These are phyloP conservation scores for Cladophialophora chaetospira DNA, from an alignment of 2,329 filamentous ascomycete genomes.

Conservation along the genomic window DNA sequence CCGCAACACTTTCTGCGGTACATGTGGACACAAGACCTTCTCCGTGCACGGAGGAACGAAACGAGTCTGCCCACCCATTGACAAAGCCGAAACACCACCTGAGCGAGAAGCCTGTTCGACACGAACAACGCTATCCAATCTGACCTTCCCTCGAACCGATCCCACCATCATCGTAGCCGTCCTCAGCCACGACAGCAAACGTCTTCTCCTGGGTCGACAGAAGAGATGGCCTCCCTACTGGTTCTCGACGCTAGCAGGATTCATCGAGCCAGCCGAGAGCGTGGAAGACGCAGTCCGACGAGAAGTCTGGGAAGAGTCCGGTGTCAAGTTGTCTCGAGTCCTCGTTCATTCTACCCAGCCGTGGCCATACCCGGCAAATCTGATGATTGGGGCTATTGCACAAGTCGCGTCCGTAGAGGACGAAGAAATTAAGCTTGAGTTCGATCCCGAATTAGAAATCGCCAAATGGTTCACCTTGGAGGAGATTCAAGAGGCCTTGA, in stretches of 20 bases:
- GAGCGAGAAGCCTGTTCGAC: conserved; percentile 74
- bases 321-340: conserved; percentile 73
- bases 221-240: conserved; percentile 80
- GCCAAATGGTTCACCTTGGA: conserved; percentile 86
- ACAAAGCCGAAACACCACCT: conserved; percentile 45
- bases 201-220: conserved; percentile 79
- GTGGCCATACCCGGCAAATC: conserved; percentile 81
- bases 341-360: conserved; percentile 82
- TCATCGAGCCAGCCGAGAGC: conserved; percentile 81
- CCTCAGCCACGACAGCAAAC: conserved; percentile 74
- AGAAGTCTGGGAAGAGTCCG: conserved; percentile 85
- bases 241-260: conserved; percentile 88
- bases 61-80: conserved; percentile 47
- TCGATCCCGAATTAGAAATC: conserved; percentile 88
- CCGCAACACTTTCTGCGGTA: conserved; percentile 87
- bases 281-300: conserved; percentile 81
- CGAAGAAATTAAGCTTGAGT: conserved; percentile 77
- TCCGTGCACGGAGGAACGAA: conserved; percentile 48
- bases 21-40: conserved; percentile 81
- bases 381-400: conserved; percentile 87
- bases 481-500: conserved; percentile 75
- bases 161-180: conserved; percentile 95
- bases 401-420: conserved; percentile 75
- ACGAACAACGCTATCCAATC: conserved; percentile 81
- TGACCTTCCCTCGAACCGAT: conserved; percentile 89